phyloP scores from a whole-genome alignment of 1,284 basidiomycete genomes.

The Cutaneotrichosporon sp. region DNA sequence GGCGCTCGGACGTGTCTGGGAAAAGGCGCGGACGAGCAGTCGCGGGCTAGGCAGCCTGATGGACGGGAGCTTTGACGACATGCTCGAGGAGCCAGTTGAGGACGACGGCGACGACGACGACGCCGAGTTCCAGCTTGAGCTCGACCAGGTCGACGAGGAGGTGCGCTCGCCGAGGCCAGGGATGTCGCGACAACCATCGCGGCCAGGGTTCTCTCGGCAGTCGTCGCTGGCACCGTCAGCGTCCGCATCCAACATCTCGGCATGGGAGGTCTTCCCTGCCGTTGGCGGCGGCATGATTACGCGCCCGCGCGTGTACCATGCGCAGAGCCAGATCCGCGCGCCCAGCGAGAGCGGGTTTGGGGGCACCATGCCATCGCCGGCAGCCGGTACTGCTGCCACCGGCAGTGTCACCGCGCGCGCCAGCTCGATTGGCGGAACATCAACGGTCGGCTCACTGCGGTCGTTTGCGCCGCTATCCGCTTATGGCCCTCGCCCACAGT shows the following conservation, averaged over 20 bases:
- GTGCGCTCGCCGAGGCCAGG: background rate
- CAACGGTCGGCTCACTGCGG: constrained; percentile 24
- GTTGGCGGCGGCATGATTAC: constrained; percentile 71
- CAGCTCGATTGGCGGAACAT: constrained; percentile 40
- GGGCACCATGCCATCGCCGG: constrained; percentile 40
- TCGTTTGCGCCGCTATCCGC: background rate
- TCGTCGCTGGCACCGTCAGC: too few species aligned
- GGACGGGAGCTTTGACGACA: constrained; percentile 16
- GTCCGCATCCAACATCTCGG: background rate
- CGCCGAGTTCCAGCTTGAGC: constrained; percentile 21
- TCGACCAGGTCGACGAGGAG: constrained; percentile 3
- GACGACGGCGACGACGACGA: constrained; percentile 25
- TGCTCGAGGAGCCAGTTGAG: constrained; percentile 62
- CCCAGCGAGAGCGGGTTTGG: constrained; percentile 46
- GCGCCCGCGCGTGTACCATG: constrained; percentile 66
- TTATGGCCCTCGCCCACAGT: background rate
- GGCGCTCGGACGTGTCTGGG: constrained; percentile 50
- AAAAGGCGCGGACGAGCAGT: constrained; percentile 60
- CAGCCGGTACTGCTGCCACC: constrained; percentile 28
- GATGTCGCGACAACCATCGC: background rate
- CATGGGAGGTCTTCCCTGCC: constrained; percentile 58
- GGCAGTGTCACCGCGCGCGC: constrained; percentile 45
- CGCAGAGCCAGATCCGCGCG: constrained; percentile 59
- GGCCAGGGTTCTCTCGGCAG: background rate
- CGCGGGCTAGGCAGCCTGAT: constrained; percentile 44